A percentile compares a stretch with the other conserved stretches of the same genome.
phyloP scores from a whole-genome alignment of 163 green algal species.

The Scenedesmus sp. region DNA sequence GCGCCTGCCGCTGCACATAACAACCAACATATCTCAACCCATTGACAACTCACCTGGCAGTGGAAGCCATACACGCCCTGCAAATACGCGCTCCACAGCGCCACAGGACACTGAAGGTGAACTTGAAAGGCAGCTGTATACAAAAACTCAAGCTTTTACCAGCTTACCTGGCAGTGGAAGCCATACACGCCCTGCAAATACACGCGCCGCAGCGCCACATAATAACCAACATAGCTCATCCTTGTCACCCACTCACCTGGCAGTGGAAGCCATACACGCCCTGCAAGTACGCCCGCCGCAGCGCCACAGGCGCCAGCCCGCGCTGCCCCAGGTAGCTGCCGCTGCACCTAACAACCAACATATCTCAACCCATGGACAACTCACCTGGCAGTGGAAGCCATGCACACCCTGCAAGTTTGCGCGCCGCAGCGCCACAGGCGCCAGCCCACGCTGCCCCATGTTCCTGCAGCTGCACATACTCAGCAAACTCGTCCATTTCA shows the following conservation, averaged over 20 bases:
- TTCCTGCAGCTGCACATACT: too few species aligned
- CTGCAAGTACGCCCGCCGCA: conserved; percentile 15
- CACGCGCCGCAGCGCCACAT: too few species aligned
- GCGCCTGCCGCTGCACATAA: not conserved
- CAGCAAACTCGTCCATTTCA: too few species aligned
- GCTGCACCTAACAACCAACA: not conserved
- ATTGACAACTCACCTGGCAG: not conserved
- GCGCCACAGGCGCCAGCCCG: conserved; percentile 10
- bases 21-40: not conserved
- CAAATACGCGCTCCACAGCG: too few species aligned
- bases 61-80: conserved; percentile 20
- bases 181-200: not conserved
- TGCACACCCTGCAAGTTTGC: too few species aligned
- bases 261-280: conserved; percentile 10
- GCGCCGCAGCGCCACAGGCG: too few species aligned
- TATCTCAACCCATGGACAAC: not conserved
- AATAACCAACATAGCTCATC: too few species aligned
- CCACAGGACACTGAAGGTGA: too few species aligned
- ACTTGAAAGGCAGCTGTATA: too few species aligned
- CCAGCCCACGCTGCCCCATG: too few species aligned
- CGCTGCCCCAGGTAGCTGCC: not conserved
- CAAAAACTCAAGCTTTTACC: too few species aligned
- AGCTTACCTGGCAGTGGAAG: conserved; percentile 33
- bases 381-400: conserved; percentile 49
- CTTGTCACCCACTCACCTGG: not conserved